Evolutionary conservation across 805 yeast species (phyloP).

Genomic region (Metschnikowia kofuensis): DNA sequence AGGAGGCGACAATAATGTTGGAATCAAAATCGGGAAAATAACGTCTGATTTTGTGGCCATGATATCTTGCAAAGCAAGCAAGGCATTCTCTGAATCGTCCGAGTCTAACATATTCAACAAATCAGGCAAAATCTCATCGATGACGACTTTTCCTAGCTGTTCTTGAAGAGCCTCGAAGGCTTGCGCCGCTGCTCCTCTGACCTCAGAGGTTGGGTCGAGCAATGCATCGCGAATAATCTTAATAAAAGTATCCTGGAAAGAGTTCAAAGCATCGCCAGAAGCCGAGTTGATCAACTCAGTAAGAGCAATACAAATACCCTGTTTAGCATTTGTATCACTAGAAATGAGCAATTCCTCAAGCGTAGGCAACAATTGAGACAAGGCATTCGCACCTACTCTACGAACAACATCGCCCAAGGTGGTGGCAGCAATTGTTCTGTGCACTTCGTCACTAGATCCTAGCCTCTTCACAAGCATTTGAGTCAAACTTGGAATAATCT

Average conservation of each 20-base stretch:
- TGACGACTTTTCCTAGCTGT: conserved; percentile 76
- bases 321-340: conserved; percentile 80
- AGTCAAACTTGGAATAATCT: conserved; percentile 81
- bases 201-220: conserved; percentile 67
- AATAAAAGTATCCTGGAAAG: conserved; percentile 68
- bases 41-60: conserved; percentile 88
- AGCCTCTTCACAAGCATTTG: conserved; percentile 75
- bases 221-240: conserved; percentile 74
- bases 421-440: conserved; percentile 86
- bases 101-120: conserved; percentile 67
- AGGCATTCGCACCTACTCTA: conserved; percentile 86
- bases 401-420: conserved; percentile 93
- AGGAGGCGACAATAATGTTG: conserved; percentile 78
- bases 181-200: conserved; percentile 86
- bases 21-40: conserved; percentile 90
- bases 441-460: conserved; percentile 76
- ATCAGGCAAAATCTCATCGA: conserved; percentile 85
- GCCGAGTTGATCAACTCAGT: conserved; percentile 81
- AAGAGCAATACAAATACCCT: conserved; percentile 95
- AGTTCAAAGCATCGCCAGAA: conserved; percentile 53
- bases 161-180: conserved; percentile 88
- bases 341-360: conserved; percentile 60
- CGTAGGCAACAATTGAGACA: conserved; percentile 81
- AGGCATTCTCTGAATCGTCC: conserved; percentile 65
- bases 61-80: conserved; percentile 85